Percentiles rank a stretch among this genome's conserved stretches.
Conservation (phyloP, 1,284 basidiomycete species). For the Trichosporon inkin region DNA sequence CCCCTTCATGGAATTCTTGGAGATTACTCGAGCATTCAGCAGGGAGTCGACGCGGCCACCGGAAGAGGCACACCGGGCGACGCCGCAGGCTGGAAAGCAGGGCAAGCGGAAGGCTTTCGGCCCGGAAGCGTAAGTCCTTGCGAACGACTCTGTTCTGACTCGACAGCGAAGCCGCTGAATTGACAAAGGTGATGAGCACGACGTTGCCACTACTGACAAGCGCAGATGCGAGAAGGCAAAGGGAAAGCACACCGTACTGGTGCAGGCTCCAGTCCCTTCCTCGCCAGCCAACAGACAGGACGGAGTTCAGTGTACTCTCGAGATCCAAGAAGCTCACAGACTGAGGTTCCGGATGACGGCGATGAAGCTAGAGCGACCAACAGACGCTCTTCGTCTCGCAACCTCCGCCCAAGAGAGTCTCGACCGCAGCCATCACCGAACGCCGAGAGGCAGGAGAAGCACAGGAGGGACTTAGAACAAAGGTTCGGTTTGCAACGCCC, state of each 20-base stretch:
- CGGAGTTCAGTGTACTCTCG: neutral
- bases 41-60: constrained; percentile 1
- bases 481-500: neutral
- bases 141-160: neutral
- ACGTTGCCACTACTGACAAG: too few relatives aligned
- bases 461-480: neutral
- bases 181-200: neutral
- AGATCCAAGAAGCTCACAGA: neutral
- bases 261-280: neutral
- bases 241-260: too few relatives aligned
- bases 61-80: neutral
- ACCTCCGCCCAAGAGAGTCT: too few relatives aligned
- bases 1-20: neutral
- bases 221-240: too few relatives aligned
- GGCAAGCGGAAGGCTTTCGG: neutral
- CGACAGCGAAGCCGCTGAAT: neutral
- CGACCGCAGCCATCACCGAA: too few relatives aligned
- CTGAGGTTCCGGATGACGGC: neutral
- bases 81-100: neutral
- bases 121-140: neutral
- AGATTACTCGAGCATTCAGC: neutral
- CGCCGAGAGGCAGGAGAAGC: neutral
- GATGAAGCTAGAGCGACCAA: too few relatives aligned
- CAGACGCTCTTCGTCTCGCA: too few relatives aligned
- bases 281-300: neutral